A percentile compares a stretch with the other conserved stretches of the same genome.
Conservation (phyloP, 306 rosid species). For the Begonia fuchsioides region DNA sequence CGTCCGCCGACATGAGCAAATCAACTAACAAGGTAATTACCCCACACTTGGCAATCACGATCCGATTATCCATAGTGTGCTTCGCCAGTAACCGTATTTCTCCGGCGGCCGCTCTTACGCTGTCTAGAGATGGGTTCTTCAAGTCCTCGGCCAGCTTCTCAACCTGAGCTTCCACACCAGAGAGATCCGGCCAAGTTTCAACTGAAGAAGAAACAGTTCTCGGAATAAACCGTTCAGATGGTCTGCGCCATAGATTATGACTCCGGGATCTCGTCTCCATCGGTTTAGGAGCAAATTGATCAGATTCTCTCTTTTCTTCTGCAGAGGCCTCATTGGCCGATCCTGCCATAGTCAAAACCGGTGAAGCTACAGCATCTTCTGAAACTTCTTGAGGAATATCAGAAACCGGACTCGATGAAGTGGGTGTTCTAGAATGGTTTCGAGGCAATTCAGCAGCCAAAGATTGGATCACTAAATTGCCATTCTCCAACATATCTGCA, state of each 20-base stretch:
- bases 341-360: constrained; percentile 45
- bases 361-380: constrained; percentile 44
- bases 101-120: constrained; percentile 64
- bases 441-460: constrained; percentile 8
- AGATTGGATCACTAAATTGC: constrained; percentile 2
- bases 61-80: constrained; percentile 91
- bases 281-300: constrained; percentile 31
- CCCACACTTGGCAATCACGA: constrained; percentile 87
- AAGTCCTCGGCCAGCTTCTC: constrained; percentile 68
- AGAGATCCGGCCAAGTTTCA: constrained; percentile 83
- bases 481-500: constrained; percentile 2
- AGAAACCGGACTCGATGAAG: constrained; percentile 10
- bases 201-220: constrained; percentile 31
- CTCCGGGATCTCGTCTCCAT: constrained; percentile 51
- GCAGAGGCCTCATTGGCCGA: constrained; percentile 50
- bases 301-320: constrained; percentile 42
- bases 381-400: constrained; percentile 26
- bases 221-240: constrained; percentile 63
- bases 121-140: constrained; percentile 49
- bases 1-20: constrained; percentile 50
- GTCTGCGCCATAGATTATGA: constrained; percentile 64
- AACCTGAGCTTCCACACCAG: constrained; percentile 75
- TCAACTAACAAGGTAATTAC: constrained; percentile 68
- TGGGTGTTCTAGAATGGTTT: constrained; percentile 5
- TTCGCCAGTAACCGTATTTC: constrained; percentile 78